Percentiles rank a stretch among this genome's conserved stretches.
Evolutionary conservation across 208 protist genomes (phyloP).

Genomic region (Wallacemonas rigidus): DNA sequence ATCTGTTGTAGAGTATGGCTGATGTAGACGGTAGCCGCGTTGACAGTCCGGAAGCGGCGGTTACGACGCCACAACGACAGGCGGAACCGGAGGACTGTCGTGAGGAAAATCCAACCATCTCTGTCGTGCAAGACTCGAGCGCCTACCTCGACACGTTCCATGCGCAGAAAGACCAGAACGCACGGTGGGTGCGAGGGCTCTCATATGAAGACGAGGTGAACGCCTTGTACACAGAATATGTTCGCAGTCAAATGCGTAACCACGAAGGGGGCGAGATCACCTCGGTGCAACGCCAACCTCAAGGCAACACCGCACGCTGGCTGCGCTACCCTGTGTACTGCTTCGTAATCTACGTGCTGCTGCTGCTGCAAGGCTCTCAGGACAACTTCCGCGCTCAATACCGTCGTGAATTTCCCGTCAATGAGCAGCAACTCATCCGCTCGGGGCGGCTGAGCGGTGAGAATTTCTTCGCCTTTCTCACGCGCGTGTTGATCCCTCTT

Average conservation of each 20-base stretch:
- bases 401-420: slow-evolving; percentile 53
- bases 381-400: slow-evolving; percentile 12
- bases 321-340: slow-evolving; percentile 24
- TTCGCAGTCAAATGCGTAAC: slow-evolving; percentile 6
- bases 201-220: slow-evolving; percentile 44
- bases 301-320: slow-evolving; percentile 22
- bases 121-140: slow-evolving; percentile 62
- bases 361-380: slow-evolving; percentile 8
- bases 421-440: slow-evolving; percentile 37
- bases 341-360: slow-evolving; percentile 21
- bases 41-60: neutral
- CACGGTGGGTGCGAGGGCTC: slow-evolving; percentile 79
- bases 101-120: slow-evolving; percentile 23
- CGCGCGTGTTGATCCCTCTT: slow-evolving; percentile 37
- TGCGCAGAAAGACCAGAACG: slow-evolving; percentile 40
- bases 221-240: slow-evolving; percentile 16
- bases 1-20: neutral
- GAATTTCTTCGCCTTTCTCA: slow-evolving; percentile 36
- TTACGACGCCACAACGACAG: neutral
- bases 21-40: neutral
- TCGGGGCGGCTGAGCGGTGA: slow-evolving; percentile 40
- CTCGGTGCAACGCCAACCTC: neutral
- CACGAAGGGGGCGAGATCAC: neutral
- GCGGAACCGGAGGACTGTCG: neutral
- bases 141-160: slow-evolving; percentile 50